Conservation (phyloP, 2,329 filamentous ascomycete genomes). For the Penicillium sp. region DNA sequence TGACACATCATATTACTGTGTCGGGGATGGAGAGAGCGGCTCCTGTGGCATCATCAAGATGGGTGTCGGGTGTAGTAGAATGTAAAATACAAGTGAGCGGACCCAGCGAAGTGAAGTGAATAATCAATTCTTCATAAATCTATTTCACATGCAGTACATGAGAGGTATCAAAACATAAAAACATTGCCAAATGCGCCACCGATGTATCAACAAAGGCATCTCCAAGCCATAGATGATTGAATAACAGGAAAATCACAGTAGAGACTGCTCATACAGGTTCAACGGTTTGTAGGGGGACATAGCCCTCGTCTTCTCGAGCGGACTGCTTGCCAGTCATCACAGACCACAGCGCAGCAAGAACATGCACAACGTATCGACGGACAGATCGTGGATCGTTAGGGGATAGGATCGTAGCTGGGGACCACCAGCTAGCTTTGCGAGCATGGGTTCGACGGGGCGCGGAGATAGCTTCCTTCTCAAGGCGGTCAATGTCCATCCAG, state of each 20-base stretch:
- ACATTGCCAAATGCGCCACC: not conserved
- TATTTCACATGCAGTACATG: slow-evolving; percentile 6
- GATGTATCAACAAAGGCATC: not conserved
- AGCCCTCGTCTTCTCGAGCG: slow-evolving; percentile 39
- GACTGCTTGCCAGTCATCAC: slow-evolving; percentile 28
- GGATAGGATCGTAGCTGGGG: slow-evolving; percentile 27
- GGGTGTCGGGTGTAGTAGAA: too few relatives aligned
- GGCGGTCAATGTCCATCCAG: slow-evolving; percentile 77
- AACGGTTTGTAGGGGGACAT: slow-evolving; percentile 48
- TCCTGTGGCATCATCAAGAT: too few relatives aligned
- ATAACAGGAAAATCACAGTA: not conserved
- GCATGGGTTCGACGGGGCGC: slow-evolving; percentile 11
- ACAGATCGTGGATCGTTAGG: slow-evolving; percentile 16
- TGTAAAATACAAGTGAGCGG: not conserved
- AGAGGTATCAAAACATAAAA: slow-evolving; percentile 20
- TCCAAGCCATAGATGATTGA: slow-evolving; percentile 1
- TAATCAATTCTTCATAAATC: not conserved
- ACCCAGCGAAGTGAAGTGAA: not conserved
- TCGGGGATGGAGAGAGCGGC: too few relatives aligned
- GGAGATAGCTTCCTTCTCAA: slow-evolving; percentile 57
- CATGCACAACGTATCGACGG: slow-evolving; percentile 19
- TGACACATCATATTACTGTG: too few relatives aligned
- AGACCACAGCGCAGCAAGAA: slow-evolving; percentile 28
- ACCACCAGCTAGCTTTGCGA: slow-evolving; percentile 32
- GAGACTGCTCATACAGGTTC: slow-evolving; percentile 29